These are phyloP conservation scores for Coccomyxa sp. DNA, from an alignment of 139 green algal genomes.

Conservation along the genomic window DNA sequence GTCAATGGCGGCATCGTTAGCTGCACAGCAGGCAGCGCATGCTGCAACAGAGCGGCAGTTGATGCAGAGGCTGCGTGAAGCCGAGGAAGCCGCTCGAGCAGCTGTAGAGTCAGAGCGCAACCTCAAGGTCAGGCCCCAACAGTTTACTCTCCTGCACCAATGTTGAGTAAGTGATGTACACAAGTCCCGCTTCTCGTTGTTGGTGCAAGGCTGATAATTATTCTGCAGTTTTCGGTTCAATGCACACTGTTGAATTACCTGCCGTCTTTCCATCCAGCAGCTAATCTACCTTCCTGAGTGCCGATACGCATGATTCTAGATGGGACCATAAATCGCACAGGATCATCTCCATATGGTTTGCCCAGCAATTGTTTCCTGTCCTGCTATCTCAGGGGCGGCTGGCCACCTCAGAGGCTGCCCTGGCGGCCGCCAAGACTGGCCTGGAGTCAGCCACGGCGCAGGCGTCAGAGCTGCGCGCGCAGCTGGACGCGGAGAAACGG, in stretches of 20 bases:
- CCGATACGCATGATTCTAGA: too few species aligned
- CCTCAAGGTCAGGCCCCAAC: background rate
- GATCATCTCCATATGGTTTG: too few species aligned
- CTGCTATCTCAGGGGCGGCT: background rate
- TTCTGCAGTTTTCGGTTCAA: too few species aligned
- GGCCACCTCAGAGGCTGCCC: background rate
- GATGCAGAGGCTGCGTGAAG: conserved; percentile 19
- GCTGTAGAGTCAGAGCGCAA: conserved; percentile 16
- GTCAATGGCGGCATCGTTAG: conserved; percentile 29
- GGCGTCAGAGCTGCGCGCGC: conserved; percentile 6
- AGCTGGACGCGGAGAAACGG: conserved; percentile 15
- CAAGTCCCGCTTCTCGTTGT: too few species aligned
- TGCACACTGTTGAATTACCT: too few species aligned
- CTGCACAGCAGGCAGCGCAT: conserved; percentile 26
- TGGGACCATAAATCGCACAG: too few species aligned
- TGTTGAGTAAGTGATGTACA: too few species aligned
- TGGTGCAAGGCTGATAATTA: too few species aligned
- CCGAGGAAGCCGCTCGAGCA: conserved; percentile 6
- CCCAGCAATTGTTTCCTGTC: too few species aligned
- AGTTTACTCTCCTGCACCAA: too few species aligned
- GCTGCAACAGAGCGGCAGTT: conserved; percentile 31
- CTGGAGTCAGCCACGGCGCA: conserved; percentile 10
- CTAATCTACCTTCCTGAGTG: too few species aligned
- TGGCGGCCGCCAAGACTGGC: conserved; percentile 8
- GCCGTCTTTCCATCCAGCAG: too few species aligned